phyloP scores from a whole-genome alignment of 148 eudicot genomes.

The Limonium bicolor region DNA sequence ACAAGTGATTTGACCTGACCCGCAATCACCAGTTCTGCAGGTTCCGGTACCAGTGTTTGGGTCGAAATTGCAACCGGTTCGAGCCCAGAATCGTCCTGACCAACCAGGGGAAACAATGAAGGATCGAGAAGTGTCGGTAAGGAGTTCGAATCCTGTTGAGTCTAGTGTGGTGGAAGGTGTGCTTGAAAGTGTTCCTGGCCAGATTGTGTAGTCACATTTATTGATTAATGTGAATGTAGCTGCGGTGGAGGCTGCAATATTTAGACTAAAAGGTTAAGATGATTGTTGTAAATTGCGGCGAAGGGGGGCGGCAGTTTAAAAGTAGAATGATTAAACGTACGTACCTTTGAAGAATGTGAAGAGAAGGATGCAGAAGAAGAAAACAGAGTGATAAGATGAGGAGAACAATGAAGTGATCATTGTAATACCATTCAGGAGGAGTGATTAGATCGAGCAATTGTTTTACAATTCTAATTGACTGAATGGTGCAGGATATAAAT shows the following conservation, averaged over 20 bases:
- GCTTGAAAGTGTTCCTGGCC: slow-evolving; percentile 56
- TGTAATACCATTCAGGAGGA: too few relatives aligned
- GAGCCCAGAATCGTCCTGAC: slow-evolving; percentile 91
- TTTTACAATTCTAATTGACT: too few relatives aligned
- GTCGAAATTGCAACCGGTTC: slow-evolving; percentile 64
- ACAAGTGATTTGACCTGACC: slow-evolving; percentile 47
- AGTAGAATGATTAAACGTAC: neutral
- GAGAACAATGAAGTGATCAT: too few relatives aligned
- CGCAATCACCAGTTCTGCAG: slow-evolving; percentile 60
- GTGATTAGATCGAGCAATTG: too few relatives aligned
- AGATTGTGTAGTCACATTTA: slow-evolving; percentile 51
- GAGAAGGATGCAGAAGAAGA: neutral
- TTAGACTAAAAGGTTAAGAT: neutral
- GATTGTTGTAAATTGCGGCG: neutral
- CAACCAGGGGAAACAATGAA: slow-evolving; percentile 65
- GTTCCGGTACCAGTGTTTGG: slow-evolving; percentile 34
- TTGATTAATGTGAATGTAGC: slow-evolving; percentile 58
- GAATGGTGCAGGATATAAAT: too few relatives aligned
- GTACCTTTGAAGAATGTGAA: slow-evolving; percentile 1
- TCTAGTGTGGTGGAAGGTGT: slow-evolving; percentile 37
- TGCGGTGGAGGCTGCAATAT: slow-evolving; percentile 7
- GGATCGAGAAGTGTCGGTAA: slow-evolving; percentile 24
- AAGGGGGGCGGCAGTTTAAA: neutral
- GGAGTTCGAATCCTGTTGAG: slow-evolving; percentile 55
- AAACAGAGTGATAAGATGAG: neutral